Evolutionary conservation across 352 stramenopile genomes (phyloP), one percentile per base, ranked within the genome.

Genomic region (Phytophthora sp.): DNA sequence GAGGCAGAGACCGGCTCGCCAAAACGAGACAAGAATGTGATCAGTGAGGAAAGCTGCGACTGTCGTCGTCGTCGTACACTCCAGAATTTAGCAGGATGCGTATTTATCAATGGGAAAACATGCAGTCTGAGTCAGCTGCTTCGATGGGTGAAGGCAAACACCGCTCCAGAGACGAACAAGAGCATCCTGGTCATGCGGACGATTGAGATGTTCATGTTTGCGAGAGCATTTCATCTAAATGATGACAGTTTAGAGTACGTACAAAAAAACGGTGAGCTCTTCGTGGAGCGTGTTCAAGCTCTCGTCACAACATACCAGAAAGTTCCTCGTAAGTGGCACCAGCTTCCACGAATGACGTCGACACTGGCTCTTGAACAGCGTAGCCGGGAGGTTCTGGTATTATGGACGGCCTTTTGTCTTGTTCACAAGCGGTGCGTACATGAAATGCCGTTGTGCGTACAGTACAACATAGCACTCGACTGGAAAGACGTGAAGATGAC

Each of bases 321-420:
- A 24, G 30, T 59, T 44, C 23, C 39, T 7, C 57, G 2, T 5
- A 15, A 69, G 20, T 78, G 66, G 69, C 41, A 33, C 1, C 16
- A 60, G 9, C 44, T 69, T 24, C 42, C 53, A 8, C 51, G 51
- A n/a, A 56, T 54, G 23, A 68, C 57, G 3, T 64, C 53, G 7
- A 15, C 73, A 7, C 52, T 73, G 29, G 26, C 51, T 11, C 66
- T 86, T 16, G 72, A 84, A 36, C 70, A 84, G 30, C 67, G 54
- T 4, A 86, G 77, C 50, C 71, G 64, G 1, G 61, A 74, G 33
- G 57, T 86, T 41, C 27, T 88, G 11, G 47, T 85, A 9, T 57
- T 72, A 15, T 86, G 80, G 75, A 67, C 75, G 38, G 63, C 73
- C 0, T 86, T 82, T 57, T 82, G 75, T 27, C 47, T 86, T 1